These are phyloP conservation scores for Arachis stenosperma DNA, from an alignment of 306 rosid species.

Conservation along the genomic window DNA sequence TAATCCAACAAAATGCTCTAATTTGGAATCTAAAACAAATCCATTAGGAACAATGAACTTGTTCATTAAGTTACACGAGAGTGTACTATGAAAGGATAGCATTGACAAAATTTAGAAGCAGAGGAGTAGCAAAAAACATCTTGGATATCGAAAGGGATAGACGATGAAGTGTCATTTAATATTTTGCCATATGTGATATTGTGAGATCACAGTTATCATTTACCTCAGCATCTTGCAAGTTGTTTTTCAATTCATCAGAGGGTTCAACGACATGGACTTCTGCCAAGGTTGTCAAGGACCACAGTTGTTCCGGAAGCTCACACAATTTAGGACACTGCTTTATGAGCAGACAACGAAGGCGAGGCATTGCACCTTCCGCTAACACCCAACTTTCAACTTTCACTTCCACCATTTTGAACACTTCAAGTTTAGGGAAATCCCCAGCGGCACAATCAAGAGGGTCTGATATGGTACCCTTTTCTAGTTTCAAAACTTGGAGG, in stretches of 20 bases:
- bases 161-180: too few species aligned
- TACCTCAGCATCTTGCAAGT: background rate
- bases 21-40: background rate
- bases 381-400: too few species aligned
- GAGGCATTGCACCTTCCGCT: constrained; percentile 11
- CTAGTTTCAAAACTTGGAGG: constrained; percentile 26
- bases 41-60: background rate
- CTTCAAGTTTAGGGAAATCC: background rate
- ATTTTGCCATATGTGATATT: too few species aligned
- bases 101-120: too few species aligned
- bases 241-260: background rate
- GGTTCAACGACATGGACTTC: background rate
- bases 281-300: background rate
- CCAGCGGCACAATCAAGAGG: background rate
- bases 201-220: background rate
- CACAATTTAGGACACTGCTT: accelerated
- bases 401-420: too few species aligned
- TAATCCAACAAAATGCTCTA: background rate
- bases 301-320: constrained; percentile 10
- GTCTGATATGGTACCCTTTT: background rate
- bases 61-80: constrained; percentile 9
- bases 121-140: too few species aligned
- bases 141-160: too few species aligned
- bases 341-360: background rate
- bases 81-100: background rate